Evolutionary conservation across 169 alveolate species (phyloP).

Genomic region (Hammondia hammondi): DNA sequence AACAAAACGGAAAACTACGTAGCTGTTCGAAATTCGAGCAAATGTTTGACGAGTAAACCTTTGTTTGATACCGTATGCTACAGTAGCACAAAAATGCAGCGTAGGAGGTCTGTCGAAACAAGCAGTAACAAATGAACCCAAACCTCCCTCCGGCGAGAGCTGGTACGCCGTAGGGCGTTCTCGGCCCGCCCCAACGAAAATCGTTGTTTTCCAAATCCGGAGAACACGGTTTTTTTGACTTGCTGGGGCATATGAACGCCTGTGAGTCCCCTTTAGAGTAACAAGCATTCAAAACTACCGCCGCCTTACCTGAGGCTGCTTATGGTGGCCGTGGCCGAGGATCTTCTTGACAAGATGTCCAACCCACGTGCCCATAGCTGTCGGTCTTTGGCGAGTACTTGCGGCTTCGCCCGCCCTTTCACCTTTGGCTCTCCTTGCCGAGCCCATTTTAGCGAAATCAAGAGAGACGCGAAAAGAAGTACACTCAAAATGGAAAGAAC

Average conservation of each 20-base stretch:
- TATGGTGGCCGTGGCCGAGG: not conserved
- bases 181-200: no score
- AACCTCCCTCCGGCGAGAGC: not conserved
- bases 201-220: no score
- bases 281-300: no score
- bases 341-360: conserved; percentile 14
- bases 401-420: not conserved
- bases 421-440: not conserved
- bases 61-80: not conserved
- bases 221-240: no score
- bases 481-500: not conserved
- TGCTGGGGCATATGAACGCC: not conserved
- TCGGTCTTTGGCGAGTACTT: not conserved
- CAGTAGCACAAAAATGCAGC: not conserved
- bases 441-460: not conserved
- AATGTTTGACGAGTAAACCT: not conserved
- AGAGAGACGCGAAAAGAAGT: not conserved
- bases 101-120: not conserved
- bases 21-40: not conserved
- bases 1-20: not conserved
- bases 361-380: not conserved
- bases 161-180: not conserved
- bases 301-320: conserved; percentile 10
- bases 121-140: not conserved
- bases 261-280: not conserved